Base-by-base conservation (phyloP, 352 stramenopile genomes). In the Pythium guiyangense region DNA sequence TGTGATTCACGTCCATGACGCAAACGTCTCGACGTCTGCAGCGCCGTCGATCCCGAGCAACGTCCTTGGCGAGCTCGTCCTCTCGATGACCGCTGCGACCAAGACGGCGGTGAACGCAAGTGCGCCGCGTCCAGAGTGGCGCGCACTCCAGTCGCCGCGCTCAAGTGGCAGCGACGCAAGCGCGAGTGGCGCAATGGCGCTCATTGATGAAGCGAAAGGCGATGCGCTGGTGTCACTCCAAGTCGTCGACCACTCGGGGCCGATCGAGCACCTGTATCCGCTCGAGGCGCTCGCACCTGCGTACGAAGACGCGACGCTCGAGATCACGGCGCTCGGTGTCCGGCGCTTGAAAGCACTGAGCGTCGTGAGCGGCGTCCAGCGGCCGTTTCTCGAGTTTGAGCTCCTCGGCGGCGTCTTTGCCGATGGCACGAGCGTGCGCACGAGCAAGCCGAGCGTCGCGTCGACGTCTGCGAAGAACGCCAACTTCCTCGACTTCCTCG, bases 301-400 rank as follows among this genome's bases (percentile, higher is more conserved):
- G 42, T 85, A 74, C 26, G 63, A 73, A 10, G 71, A 87, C 3
- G 74, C 80, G 15, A 78, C 63, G 34, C 50, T 92, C 4, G 78
- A 91, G 37, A 80, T 92, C 44, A 68, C 84, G 2, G 83, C 80
- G 3, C 59, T 92, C 0, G 83, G 83, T n/a, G 66, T 92, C 2
- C 73, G 83, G 0, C 72, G 79, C 37, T 48, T 92, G 1, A 92
- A 92, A 56, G 70, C 79, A 0, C 59, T 79, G 4, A 79, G 62
- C 15, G 51, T 79, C 1, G 34, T 89, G 3, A 47, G 9, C 9
- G 77, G 82, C 4, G 60, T 92, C 20, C 79, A 80, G 17, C 77
- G 74, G 34, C 78, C 80, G 20, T 60, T 77, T 22, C 45, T 90
- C 9, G 83, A 92, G 61, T 88, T 88, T 53, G 83, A 90, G 49